Evolutionary conservation across 2,329 filamentous ascomycete species (phyloP), one percentile per base, ranked within the genome.

Genomic region (Claviceps sp.): DNA sequence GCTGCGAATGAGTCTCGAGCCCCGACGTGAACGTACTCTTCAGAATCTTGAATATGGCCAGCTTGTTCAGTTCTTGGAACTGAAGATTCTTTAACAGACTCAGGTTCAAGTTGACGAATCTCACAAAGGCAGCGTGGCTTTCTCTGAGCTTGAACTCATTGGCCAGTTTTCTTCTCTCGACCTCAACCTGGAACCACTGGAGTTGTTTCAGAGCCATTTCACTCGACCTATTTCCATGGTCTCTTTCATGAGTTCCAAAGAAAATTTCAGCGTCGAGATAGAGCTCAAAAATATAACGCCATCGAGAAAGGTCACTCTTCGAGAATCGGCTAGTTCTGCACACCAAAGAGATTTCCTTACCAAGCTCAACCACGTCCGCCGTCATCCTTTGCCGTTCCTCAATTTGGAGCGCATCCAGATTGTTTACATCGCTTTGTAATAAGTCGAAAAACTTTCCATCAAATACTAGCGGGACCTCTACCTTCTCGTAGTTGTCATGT

Each of bases 51-150:
- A 72, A 72, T 60, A 93, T 80, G 1, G 89, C 89, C 34, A 77
- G 77, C 57, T 80, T 79, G 61, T 95, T 94, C 57, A 94, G 82
- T 62, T 93, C 88, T 61, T 90, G 87, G 59, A 94, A 95, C 54
- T 84, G 82, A 57, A 95, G 74, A 49, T 85, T 85, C 55, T 83
- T 83, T n/a, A 94, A 73, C n/a, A 95, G 75, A 50, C 79, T 76
- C 24, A 79, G 72, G 62, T 95, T 95, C 59, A 94, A 74, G 47
- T 75, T 70, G 55, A 91, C 68, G 60, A 94, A 95, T 24, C 75
- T 76, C 50, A 77, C 70, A 48, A 89, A 78, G 1, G 87, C 84
- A 8, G 71, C 62, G 22, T 73, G 72, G 58, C 86, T 89, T 50
- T 82, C 76, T 24, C 77, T 71, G 47, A 85, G 74, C 64, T 82